Base-by-base conservation (phyloP, 805 yeast species). In the Nakazawaea peltata region DNA sequence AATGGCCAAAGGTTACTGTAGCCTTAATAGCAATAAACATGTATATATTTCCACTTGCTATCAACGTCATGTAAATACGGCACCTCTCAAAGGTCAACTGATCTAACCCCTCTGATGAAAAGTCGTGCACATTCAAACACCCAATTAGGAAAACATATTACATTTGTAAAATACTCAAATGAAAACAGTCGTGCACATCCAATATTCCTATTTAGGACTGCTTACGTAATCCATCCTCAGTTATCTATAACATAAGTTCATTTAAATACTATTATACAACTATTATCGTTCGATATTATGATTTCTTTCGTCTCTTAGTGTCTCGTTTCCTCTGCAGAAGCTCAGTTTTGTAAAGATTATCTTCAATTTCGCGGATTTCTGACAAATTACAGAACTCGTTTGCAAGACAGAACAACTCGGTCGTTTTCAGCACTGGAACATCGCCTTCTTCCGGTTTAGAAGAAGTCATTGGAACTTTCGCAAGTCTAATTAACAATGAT, bases 401-500 rank as follows among this genome's bases (percentile, higher is more conserved):
- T 5, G 46, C 46, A 6, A 43, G 17, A 15, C 42, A 37, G 24
- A 43, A 41, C 6, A 39, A 12, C n/a, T 37, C 33, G 10, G 40
- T 30, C 5, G 8, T 18, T 13, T 28, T 33, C 25, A 10, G 24
- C 19, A 17, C 13, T 14, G 19, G 11, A 25, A 3, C 25, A 14
- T 23, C 26, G 7, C 18, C 21, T 7, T 15, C 5, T 18, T 16
- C 19, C 14, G 5, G 19, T 27, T 7, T 19, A 4, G 11, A 21
- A 26, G 15, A 13, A 38, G 12, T 29, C 39, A n/a, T 6, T 10
- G 11, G 21, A 23, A 49, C 39, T 22, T 44, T 7, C 6, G 8
- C 17, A 8, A 26, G 19, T 32, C 54, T 54, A 40, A 63, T 44
- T 21, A 54, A 44, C 18, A 65, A 44, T 22, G 56, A 41, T 5